A percentile compares a stretch with the other conserved stretches of the same genome.
Evolutionary conservation across 2,329 filamentous ascomycete genomes (phyloP).

Genomic region (Endoconidiophora polonica): DNA sequence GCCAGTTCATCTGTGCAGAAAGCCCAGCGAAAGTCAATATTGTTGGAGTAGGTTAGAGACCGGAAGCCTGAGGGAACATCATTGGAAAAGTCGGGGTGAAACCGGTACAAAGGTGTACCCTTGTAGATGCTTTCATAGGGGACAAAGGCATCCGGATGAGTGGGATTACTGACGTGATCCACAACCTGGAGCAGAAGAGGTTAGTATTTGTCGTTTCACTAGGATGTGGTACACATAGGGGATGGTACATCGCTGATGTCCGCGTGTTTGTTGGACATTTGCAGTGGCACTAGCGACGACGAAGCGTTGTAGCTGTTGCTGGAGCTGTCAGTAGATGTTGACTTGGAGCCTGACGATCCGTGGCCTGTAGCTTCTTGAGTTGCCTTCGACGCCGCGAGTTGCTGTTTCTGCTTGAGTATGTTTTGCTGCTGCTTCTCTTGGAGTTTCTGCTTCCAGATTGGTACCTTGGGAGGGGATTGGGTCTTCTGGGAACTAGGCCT

Average conservation of each 20-base stretch:
- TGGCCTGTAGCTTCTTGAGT: background rate
- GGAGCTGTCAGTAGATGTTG: too few species aligned
- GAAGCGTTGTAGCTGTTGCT: too few species aligned
- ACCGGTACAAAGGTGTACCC: conserved; percentile 76
- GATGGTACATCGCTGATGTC: conserved; percentile 9
- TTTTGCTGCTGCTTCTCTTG: conserved; percentile 1
- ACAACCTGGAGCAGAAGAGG: conserved; percentile 2
- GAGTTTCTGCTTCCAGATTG: conserved; percentile 6
- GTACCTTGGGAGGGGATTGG: background rate
- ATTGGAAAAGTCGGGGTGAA: conserved; percentile 60
- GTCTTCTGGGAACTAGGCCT: background rate
- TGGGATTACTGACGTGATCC: conserved; percentile 6
- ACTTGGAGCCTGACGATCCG: too few species aligned
- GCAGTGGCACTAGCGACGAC: too few species aligned
- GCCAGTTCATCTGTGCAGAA: conserved; percentile 66
- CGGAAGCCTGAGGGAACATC: conserved; percentile 60
- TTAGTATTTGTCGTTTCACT: background rate
- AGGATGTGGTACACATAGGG: background rate
- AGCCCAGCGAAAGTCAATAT: conserved; percentile 58
- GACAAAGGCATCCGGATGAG: conserved; percentile 17
- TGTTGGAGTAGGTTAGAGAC: conserved; percentile 86
- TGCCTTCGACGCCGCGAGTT: background rate
- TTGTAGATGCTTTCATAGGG: conserved; percentile 74
- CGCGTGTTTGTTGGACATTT: background rate
- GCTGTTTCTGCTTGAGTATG: background rate